phyloP scores from a whole-genome alignment of 2,329 filamentous ascomycete genomes.

The Zymoseptoria crescenta region DNA sequence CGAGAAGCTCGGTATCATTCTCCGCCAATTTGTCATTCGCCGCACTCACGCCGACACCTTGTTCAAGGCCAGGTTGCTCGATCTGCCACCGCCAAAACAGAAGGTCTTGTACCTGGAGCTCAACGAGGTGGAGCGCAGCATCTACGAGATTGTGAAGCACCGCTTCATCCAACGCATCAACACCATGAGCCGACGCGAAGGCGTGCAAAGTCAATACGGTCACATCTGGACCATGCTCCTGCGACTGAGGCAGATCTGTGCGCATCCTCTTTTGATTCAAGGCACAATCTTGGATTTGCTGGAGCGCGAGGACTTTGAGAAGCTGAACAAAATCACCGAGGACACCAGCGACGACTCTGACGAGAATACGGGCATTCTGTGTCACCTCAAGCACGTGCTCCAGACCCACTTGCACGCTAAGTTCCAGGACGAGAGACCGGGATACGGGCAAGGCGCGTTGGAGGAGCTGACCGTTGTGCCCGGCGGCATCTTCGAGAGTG shows the following conservation, averaged over 20 bases:
- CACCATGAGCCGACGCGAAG: constrained; percentile 16
- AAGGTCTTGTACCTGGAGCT: constrained; percentile 40
- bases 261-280: constrained; percentile 43
- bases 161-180: constrained; percentile 40
- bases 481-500: constrained; percentile 12
- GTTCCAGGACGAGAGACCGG: background rate
- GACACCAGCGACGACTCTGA: background rate
- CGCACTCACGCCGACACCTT: constrained; percentile 48
- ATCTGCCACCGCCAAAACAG: constrained; percentile 44
- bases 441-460: background rate
- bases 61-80: constrained; percentile 47
- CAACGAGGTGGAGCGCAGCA: constrained; percentile 43
- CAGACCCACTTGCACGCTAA: background rate
- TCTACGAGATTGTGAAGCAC: constrained; percentile 47
- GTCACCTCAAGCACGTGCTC: constrained; percentile 18
- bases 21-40: constrained; percentile 45
- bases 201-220: constrained; percentile 30
- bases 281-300: constrained; percentile 39
- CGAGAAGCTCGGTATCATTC: constrained; percentile 31
- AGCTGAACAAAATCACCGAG: constrained; percentile 26
- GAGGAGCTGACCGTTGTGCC: constrained; percentile 3
- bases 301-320: constrained; percentile 38
- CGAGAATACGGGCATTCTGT: constrained; percentile 9
- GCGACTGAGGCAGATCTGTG: constrained; percentile 45
- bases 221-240: constrained; percentile 43